These are phyloP conservation scores for Hygrophoropsis aurantiaca DNA, from an alignment of 768 basidiomycete genomes.

Conservation along the genomic window DNA sequence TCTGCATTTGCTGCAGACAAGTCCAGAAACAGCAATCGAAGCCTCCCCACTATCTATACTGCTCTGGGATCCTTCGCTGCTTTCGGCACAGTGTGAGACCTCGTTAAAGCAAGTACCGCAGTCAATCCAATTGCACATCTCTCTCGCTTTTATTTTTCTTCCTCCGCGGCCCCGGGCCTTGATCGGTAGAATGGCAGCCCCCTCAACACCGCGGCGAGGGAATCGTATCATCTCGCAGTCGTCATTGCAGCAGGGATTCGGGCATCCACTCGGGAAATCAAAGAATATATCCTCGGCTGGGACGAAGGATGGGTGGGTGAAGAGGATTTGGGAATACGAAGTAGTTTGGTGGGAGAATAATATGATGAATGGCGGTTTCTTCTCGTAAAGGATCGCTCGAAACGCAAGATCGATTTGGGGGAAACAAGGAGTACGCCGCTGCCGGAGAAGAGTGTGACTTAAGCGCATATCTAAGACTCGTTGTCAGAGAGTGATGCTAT, in stretches of 20 bases:
- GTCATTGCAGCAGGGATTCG: slow-evolving; percentile 76
- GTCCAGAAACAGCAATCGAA: slow-evolving; percentile 39
- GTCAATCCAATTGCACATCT: slow-evolving; percentile 86
- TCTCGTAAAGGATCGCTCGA: slow-evolving; percentile 74
- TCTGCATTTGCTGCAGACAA: slow-evolving; percentile 75
- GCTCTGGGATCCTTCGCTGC: slow-evolving; percentile 44
- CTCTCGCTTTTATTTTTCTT: slow-evolving; percentile 49
- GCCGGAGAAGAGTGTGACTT: slow-evolving; percentile 62
- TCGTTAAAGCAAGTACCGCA: slow-evolving; percentile 63
- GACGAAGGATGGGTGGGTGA: slow-evolving; percentile 69
- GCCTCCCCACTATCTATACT: slow-evolving; percentile 35
- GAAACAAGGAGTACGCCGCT: slow-evolving; percentile 76
- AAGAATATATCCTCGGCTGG: slow-evolving; percentile 72
- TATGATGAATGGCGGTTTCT: slow-evolving; percentile 72
- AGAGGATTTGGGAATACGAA: slow-evolving; percentile 80
- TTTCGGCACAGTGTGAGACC: slow-evolving; percentile 33
- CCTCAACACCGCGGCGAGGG: slow-evolving; percentile 61
- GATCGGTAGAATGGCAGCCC: slow-evolving; percentile 61
- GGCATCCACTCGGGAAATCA: slow-evolving; percentile 78
- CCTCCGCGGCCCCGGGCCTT: slow-evolving; percentile 53
- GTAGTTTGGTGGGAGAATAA: slow-evolving; percentile 80
- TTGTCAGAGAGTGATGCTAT: neutral
- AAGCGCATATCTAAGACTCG: slow-evolving; percentile 57
- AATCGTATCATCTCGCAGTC: slow-evolving; percentile 85
- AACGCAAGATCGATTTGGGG: slow-evolving; percentile 80